Base-by-base conservation (phyloP, 75 land plant genomes). In the Isoetes taiwanensis region DNA sequence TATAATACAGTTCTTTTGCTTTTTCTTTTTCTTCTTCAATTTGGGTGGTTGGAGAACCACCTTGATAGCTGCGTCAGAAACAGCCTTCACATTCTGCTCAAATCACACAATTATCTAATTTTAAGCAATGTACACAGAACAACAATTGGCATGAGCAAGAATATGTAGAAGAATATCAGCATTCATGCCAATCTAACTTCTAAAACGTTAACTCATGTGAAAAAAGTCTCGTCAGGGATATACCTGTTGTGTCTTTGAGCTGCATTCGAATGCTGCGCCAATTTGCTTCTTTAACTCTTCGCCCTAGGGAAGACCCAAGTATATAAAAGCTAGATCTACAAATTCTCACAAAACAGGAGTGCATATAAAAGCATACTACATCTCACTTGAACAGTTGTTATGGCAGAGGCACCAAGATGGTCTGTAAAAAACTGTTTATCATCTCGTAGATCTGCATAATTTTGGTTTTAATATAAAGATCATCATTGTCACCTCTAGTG, bases 231-330 rank as follows among this genome's bases (percentile, higher is more conserved):
- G n/a, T n/a, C n/a, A n/a, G n/a, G n/a, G 8, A 46, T 37, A 41
- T 23, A 75, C 78, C 70, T 75, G 78, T 46, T 75, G 78, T 1
- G 90, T 85, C 68, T 85, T 85, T 30, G 90, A 82, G 67, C 90
- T 85, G 72, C 90, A 85, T 43, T 75, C 78, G 17, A 75, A 64
- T 1, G 61, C 76, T 28, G 78, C 78, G 14, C 76, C 76, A 20
- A 75, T 72, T 34, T 61, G 60, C 61, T 56, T 72, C 42, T 60
- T 75, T 19, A 75, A 33, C 20, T 75, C 73, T 55, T 75, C 78
- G 17, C 78, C 78, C 78, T 75, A 75, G 23, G 43, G 24, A 28
- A n/a, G 35, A 6, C 55, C 20, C 61, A 48, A 41, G 16, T 3
- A 20, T 52, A 6, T 23, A 9, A 12, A 54, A 27, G 6, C 27